Evolutionary conservation across 805 yeast species (phyloP).

Genomic region (Starmera dryadoides): DNA sequence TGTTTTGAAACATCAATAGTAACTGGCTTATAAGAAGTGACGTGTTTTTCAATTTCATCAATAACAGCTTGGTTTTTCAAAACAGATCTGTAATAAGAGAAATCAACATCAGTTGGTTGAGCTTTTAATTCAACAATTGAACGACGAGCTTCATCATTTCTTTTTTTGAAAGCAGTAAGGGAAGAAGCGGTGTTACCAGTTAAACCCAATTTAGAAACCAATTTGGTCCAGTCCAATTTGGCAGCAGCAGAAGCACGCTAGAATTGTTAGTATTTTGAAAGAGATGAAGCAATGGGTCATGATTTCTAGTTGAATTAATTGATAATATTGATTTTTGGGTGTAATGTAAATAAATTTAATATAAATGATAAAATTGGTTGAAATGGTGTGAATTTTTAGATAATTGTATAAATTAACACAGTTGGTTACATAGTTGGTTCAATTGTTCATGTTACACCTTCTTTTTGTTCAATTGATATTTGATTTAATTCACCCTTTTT

Average conservation of each 20-base stretch:
- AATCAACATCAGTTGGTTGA: constrained; percentile 77
- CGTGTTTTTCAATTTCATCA: constrained; percentile 72
- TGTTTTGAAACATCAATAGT: constrained; percentile 84
- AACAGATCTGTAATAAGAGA: constrained; percentile 66
- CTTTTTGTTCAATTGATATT: no score
- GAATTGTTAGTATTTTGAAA: background rate
- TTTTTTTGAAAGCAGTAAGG: constrained; percentile 89
- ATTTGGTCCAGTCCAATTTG: constrained; percentile 93
- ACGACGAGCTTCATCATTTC: constrained; percentile 96
- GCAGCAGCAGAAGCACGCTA: constrained; percentile 52
- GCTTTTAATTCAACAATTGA: constrained; percentile 60
- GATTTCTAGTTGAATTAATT: no score
- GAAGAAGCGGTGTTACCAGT: constrained; percentile 89
- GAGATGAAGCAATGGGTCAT: no score
- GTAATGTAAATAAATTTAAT: no score
- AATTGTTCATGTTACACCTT: no score
- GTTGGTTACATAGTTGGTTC: no score
- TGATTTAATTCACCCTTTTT: no score
- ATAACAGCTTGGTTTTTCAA: constrained; percentile 79
- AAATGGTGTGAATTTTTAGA: no score
- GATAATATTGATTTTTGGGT: no score
- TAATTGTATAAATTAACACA: no score
- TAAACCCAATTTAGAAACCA: constrained; percentile 81
- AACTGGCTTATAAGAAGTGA: constrained; percentile 71
- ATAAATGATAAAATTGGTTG: no score